Evolutionary conservation across 768 basidiomycete species (phyloP).

Genomic region (Tulasnella sp.): DNA sequence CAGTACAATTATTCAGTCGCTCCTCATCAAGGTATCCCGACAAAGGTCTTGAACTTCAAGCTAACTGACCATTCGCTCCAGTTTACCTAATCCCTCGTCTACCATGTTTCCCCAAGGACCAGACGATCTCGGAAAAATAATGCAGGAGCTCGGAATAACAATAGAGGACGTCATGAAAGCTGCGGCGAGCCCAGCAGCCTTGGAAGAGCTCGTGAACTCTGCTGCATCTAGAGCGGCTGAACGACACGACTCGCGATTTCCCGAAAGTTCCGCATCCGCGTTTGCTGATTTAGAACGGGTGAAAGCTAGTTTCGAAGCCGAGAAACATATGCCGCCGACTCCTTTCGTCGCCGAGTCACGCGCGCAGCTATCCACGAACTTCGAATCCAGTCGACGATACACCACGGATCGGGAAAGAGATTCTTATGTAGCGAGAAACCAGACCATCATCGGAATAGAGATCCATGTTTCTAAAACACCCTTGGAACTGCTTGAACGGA

Average conservation of each 20-base stretch:
- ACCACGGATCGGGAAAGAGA: background rate
- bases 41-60: no score
- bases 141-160: background rate
- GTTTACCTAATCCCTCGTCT: background rate
- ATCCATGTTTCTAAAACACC: background rate
- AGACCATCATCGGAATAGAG: background rate
- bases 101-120: background rate
- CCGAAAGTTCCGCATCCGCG: background rate
- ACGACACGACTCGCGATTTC: background rate
- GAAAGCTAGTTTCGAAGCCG: background rate
- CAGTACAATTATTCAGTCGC: no score
- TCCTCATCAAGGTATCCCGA: no score
- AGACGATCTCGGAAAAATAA: background rate
- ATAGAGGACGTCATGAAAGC: background rate
- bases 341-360: background rate
- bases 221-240: background rate
- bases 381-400: background rate
- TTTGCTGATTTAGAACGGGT: background rate
- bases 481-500: background rate
- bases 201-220: background rate
- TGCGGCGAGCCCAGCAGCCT: background rate
- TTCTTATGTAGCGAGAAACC: background rate
- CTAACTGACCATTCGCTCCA: no score
- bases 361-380: background rate
- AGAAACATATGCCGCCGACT: background rate